phyloP scores from a whole-genome alignment of 352 stramenopile species.

The Thraustochytrium striatum region DNA sequence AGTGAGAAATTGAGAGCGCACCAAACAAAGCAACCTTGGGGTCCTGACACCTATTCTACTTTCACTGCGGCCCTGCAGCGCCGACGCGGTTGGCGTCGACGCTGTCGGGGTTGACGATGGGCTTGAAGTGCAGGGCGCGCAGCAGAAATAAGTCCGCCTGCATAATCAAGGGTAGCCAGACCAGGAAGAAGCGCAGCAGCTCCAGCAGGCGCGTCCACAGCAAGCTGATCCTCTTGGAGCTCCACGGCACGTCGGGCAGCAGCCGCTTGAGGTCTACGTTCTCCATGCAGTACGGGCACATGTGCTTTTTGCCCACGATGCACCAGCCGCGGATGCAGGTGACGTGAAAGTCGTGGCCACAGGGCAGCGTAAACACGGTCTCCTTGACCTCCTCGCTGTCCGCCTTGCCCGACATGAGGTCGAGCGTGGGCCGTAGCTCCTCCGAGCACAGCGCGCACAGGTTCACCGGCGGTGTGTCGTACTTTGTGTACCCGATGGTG shows the following conservation, averaged over 20 bases:
- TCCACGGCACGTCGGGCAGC: conserved; percentile 40
- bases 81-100: too few species aligned
- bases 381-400: not conserved
- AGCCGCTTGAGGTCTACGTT: conserved; percentile 43
- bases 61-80: too few species aligned
- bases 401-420: not conserved
- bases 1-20: too few species aligned
- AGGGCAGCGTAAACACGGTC: conserved; percentile 14
- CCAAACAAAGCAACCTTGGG: too few species aligned
- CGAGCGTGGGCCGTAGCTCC: conserved; percentile 40
- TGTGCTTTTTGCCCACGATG: conserved; percentile 48
- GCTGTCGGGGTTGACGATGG: conserved; percentile 2
- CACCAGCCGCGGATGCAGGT: conserved; percentile 34
- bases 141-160: conserved; percentile 29
- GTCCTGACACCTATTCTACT: too few species aligned
- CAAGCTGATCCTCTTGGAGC: conserved; percentile 15
- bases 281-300: conserved; percentile 30
- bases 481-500: conserved; percentile 30
- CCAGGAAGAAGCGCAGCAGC: conserved; percentile 28
- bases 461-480: conserved; percentile 29
- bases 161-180: conserved; percentile 38
- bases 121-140: conserved; percentile 4
- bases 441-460: conserved; percentile 43
- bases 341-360: conserved; percentile 44
- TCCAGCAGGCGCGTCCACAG: conserved; percentile 25